These are phyloP conservation scores for Eucalyptus regnans DNA, from an alignment of 345 rosid species.

Conservation along the genomic window DNA sequence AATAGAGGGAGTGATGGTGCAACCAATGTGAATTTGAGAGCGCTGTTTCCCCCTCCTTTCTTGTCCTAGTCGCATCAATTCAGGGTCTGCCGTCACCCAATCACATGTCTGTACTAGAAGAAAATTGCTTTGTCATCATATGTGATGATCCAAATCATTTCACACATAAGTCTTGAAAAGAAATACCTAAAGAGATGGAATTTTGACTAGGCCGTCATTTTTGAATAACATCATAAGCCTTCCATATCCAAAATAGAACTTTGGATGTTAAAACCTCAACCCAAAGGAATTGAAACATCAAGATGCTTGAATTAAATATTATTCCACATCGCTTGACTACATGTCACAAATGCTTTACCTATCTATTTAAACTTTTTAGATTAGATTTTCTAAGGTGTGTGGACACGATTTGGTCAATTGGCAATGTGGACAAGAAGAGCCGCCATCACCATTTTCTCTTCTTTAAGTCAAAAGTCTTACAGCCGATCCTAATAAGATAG, in stretches of 20 bases:
- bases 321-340: neutral
- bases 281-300: neutral
- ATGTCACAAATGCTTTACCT: neutral
- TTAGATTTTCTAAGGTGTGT: neutral
- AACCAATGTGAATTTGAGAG: neutral
- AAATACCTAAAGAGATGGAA: neutral
- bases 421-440: neutral
- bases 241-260: neutral
- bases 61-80: fast-evolving
- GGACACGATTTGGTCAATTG: neutral
- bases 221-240: neutral
- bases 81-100: neutral
- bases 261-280: neutral
- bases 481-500: fast-evolving
- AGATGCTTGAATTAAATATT: neutral
- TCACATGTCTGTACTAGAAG: neutral
- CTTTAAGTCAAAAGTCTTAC: neutral
- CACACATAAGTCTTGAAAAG: neutral
- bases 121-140: neutral
- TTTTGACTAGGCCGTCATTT: neutral
- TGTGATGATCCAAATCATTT: neutral
- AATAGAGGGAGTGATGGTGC: neutral
- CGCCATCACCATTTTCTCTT: neutral
- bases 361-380: too few species aligned
- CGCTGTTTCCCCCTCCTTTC: neutral